phyloP scores from a whole-genome alignment of 2,329 filamentous ascomycete genomes.

The Cercospora sp. region DNA sequence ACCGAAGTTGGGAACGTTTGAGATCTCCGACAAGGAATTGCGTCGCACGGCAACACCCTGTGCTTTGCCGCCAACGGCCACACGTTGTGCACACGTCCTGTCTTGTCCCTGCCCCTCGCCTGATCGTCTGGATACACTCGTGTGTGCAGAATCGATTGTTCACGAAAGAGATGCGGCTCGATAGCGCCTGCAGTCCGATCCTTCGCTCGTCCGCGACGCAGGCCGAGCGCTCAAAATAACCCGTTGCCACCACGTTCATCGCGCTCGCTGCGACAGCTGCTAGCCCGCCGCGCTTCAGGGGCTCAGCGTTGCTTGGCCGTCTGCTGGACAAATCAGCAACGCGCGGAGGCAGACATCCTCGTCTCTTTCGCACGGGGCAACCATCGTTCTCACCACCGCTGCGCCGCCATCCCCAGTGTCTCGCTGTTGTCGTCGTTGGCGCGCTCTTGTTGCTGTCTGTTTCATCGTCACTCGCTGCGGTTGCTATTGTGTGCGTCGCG shows the following conservation, averaged over 20 bases:
- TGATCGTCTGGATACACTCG: background rate
- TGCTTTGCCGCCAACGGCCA: background rate
- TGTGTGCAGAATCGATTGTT: background rate
- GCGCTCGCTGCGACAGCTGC: background rate
- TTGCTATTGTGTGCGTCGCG: background rate
- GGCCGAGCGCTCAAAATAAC: background rate
- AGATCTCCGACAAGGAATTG: background rate
- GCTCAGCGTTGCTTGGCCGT: background rate
- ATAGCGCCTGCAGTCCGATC: background rate
- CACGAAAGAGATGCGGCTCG: background rate
- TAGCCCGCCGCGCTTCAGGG: slow-evolving; percentile 3
- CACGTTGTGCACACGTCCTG: background rate
- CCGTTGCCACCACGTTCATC: background rate
- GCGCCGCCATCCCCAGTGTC: background rate
- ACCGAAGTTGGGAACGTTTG: background rate
- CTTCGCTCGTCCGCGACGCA: background rate
- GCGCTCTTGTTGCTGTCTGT: background rate
- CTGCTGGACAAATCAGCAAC: background rate
- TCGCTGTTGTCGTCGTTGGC: background rate
- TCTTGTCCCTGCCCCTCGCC: background rate
- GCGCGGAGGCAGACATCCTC: background rate
- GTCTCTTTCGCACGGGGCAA: slow-evolving; percentile 3
- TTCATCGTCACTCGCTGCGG: background rate
- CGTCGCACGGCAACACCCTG: background rate
- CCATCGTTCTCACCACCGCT: slow-evolving; percentile 6